Evolutionary conservation across 352 stramenopile genomes (phyloP), one percentile per base, ranked within the genome.

Genomic region (Globisporangium solare): DNA sequence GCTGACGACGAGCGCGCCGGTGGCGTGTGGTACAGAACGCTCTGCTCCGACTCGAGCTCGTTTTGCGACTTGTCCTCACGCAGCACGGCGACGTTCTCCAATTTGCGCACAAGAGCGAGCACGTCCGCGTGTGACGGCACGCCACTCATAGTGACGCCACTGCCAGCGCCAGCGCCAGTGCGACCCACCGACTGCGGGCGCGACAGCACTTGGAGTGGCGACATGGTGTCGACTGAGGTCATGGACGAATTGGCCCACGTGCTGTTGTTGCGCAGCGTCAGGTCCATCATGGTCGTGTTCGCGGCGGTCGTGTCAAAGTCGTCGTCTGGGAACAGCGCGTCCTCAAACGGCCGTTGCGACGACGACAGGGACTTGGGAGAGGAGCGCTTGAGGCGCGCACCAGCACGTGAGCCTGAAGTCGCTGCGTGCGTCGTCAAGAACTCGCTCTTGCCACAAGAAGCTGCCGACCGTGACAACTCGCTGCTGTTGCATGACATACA

Each of bases 211-310:
- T 31, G 52, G 41, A 57, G 54, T 0, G 56, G 53, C 1, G 60
- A 62, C 14, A 67, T 41, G 4, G 73, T 68, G 51, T 77, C 70
- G 11, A 62, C 56, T 18, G 65, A 76, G 14, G 67, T 71, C 40
- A 70, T 66, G 18, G 73, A 79, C 7, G 61, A 58, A 2, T 55
- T 63, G 56, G 77, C 68, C 74, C 73, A 80, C 40, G 57, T 56
- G 5, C 5, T 35, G 14, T 58, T 51, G 31, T 58, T 63, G 31
- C 49, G 57, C 64, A 72, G 74, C 47, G 71, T 43, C 39, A 43
- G 12, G 39, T 43, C 39, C 39, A 43, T 43, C 39, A 43, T 43
- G 51, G 14, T 60, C 61, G 3, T 57, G 57, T 20, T 59, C 49
- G 48, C 69, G 13, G 17, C 39, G n/a, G 39, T 66, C 41, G 71